These are phyloP conservation scores for Davidsoniella australis DNA, from an alignment of 2,329 filamentous ascomycete genomes.

Conservation along the genomic window DNA sequence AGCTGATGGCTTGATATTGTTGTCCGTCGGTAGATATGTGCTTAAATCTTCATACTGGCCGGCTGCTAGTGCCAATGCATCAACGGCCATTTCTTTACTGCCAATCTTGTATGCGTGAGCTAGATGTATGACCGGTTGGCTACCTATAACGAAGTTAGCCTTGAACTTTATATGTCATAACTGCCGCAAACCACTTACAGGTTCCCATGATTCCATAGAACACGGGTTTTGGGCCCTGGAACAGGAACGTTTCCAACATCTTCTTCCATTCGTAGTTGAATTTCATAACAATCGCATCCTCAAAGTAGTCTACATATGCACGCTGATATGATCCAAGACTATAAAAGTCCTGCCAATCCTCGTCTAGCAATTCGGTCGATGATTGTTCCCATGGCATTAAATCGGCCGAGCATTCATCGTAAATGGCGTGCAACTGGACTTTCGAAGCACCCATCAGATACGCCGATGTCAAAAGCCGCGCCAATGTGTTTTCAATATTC, in stretches of 20 bases:
- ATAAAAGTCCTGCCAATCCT: conserved; percentile 76
- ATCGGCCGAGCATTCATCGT: conserved; percentile 54
- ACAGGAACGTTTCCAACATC: conserved; percentile 60
- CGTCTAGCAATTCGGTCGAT: conserved; percentile 62
- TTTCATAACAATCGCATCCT: conserved; percentile 63
- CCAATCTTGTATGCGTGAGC: conserved; percentile 86
- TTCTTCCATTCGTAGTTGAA: conserved; percentile 65
- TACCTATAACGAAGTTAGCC: conserved; percentile 36
- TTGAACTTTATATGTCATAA: background rate
- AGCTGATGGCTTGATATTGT: conserved; percentile 48
- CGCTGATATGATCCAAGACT: conserved; percentile 70
- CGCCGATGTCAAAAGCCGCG: conserved; percentile 68
- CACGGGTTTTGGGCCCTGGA: conserved; percentile 56
- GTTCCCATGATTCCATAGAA: conserved; percentile 66
- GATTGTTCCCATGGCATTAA: conserved; percentile 72
- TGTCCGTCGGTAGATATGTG: conserved; percentile 53
- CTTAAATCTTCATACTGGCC: conserved; percentile 42
- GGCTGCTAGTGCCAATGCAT: conserved; percentile 57
- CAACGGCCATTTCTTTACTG: conserved; percentile 72
- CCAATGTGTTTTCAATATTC: conserved; percentile 61
- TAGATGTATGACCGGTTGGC: conserved; percentile 83
- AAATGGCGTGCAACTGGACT: conserved; percentile 60
- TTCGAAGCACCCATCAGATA: conserved; percentile 67
- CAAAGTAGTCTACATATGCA: conserved; percentile 87
- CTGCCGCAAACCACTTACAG: conserved; percentile 33